Evolutionary conservation across 495 filamentous ascomycete species (phyloP), one percentile per base, ranked within the genome.

Genomic region (Oleoguttula mirabilis): DNA sequence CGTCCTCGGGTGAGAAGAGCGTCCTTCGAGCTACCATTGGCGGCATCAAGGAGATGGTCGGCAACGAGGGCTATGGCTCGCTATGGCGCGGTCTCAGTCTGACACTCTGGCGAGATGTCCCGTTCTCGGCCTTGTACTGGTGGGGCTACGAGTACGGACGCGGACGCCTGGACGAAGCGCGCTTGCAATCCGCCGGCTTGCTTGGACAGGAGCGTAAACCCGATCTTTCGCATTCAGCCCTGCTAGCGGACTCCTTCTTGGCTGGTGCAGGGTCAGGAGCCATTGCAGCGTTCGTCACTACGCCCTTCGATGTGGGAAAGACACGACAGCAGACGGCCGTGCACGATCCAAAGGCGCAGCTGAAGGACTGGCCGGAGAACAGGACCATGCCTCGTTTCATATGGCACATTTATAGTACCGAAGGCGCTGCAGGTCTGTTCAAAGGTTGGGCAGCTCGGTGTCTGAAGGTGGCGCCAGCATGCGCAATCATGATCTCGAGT

Each of bases 401-500:
- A 16, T 74, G 72, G 67, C 84, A 88, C 39, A 96, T 98, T 32
- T 94, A 86, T 68, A 71, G 69, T 39, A 76, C 80, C 36, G 88
- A 95, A 62, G 90, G 90, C 1, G 49, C 76, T 24, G 58, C 72
- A 0, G 92, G 88, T 0, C 63, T 98, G 10, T 96, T 88, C 70
- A 82, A 70, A 43, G 90, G 92, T 10, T 94, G 85, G 81, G 79
- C 80, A 14, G 85, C 90, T 0, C 69, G 90, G 25, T 94, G 85
- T 48, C 64, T 98, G 33, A 96, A 96, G 55, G 88, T 96, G 4
- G 88, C 90, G 10, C 90, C 90, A 1, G 86, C 88, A 11, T 96
- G 90, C 62, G 90, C 92, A n/a, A 95, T 98, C 54, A 98, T 98
- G 90, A 98, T 98, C 48, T 93, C 84, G 43, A 92, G 77, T 42